phyloP scores from a whole-genome alignment of 192 early-diverging fungal genomes.

The Mycoemilia scoparia region DNA sequence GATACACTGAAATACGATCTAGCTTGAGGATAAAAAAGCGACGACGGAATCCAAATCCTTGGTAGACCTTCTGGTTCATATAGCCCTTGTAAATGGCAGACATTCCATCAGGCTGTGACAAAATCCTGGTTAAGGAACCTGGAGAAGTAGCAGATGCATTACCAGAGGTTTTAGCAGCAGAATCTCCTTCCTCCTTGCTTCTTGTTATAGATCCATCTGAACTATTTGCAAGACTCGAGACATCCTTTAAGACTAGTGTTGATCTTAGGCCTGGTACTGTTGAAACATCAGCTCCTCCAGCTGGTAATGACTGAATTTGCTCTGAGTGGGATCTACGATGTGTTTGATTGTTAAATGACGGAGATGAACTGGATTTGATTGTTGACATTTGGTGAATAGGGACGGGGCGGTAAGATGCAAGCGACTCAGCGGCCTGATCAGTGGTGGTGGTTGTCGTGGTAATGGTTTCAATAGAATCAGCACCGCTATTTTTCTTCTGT shows the following conservation, averaged over 20 bases:
- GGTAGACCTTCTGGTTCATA: conserved; percentile 20
- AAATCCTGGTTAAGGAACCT: conserved; percentile 5
- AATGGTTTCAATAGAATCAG: too few relatives aligned
- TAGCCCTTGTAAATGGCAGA: conserved; percentile 22
- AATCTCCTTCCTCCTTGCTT: conserved; percentile 1
- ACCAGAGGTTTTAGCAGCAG: conserved; percentile 2
- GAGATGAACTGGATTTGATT: too few relatives aligned
- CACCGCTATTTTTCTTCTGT: not conserved
- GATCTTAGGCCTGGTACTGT: conserved; percentile 2
- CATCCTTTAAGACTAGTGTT: not conserved
- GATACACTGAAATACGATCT: too few relatives aligned
- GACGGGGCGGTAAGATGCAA: too few relatives aligned
- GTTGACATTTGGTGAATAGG: too few relatives aligned
- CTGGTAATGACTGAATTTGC: not conserved
- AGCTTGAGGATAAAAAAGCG: conserved; percentile 24
- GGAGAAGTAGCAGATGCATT: conserved; percentile 4
- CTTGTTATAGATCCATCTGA: not conserved
- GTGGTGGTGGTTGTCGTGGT: too few relatives aligned
- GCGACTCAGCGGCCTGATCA: too few relatives aligned
- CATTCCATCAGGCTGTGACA: conserved; percentile 10
- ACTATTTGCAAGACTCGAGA: not conserved
- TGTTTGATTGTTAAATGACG: too few relatives aligned
- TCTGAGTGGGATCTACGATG: not conserved
- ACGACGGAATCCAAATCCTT: conserved; percentile 30
- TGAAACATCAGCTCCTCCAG: not conserved